Percentiles rank a stretch among this genome's conserved stretches.
Conservation (phyloP, 495 filamentous ascomycete species). For the Penicillium turbatum region DNA sequence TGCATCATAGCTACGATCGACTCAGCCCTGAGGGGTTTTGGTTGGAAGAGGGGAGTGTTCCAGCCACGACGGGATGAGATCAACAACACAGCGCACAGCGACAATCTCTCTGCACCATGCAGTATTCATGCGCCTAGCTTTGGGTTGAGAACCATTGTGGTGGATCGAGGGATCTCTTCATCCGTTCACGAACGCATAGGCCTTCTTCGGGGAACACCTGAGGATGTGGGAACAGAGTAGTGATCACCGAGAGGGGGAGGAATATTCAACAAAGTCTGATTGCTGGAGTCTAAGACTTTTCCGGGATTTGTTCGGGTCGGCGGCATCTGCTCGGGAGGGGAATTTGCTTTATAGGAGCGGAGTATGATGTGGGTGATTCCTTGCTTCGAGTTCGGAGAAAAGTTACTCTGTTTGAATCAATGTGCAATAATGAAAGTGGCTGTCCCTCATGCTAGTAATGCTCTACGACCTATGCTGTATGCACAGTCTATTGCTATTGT, state of each 20-base stretch:
- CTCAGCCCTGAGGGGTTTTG: slow-evolving; percentile 8
- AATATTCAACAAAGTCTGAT: not conserved
- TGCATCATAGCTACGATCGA: not conserved
- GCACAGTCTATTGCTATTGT: no score
- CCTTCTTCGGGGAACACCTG: not conserved
- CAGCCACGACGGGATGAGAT: not conserved
- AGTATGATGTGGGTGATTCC: not conserved
- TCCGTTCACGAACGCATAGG: slow-evolving; percentile 4
- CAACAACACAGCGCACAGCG: not conserved
- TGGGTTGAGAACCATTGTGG: slow-evolving; percentile 11
- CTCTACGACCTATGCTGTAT: not conserved
- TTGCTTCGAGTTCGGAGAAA: not conserved
- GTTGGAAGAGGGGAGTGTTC: not conserved
- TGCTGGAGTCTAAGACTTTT: not conserved
- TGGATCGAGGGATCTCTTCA: slow-evolving; percentile 9
- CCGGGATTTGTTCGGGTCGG: not conserved
- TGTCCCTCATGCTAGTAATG: not conserved
- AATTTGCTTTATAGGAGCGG: not conserved
- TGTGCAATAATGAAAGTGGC: not conserved
- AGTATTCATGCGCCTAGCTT: not conserved
- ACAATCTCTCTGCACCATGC: not conserved
- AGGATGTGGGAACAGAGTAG: not conserved
- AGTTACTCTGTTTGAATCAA: not conserved
- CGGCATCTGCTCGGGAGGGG: not conserved
- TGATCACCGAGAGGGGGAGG: not conserved